Base-by-base conservation (phyloP, 345 rosid genomes). In the Garcia nutans region DNA sequence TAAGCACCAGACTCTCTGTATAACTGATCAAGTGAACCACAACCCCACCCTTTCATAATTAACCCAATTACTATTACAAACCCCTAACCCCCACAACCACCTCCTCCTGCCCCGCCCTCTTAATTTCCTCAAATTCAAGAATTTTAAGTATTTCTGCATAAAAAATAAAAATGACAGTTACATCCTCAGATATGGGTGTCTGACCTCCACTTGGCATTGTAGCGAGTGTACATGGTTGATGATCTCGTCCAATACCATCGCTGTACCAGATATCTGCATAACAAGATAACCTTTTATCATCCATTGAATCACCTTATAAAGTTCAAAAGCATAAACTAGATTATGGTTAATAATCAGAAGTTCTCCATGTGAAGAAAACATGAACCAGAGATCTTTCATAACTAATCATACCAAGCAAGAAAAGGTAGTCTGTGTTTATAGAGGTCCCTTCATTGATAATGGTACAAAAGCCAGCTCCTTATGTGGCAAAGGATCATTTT, bases 151-250 rank as follows among this genome's bases (percentile, higher is more conserved):
- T 67, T 68, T 17, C 11, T 12, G 37, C 2, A 22, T 41, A 52
- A 60, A 1, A 3, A 52, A 3, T 12, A 11, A 33, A 15, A n/a
- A 10, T 17, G 5, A 13, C 17, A 68, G 16, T 5, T 9, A 26
- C 5, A 33, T 33, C 55, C 10, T 42, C 31, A 69, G 70, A 63
- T 50, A 73, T 70, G 81, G 68, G 76, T 81, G 70, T 78, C 89
- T 88, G 70, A 92, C 99, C 99, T 96, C 99, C 81, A 96, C 99
- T 86, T 96, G 97, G 67, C 84, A 91, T 78, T 96, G 99, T 75
- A 96, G 82, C 26, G 87, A 91, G 76, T 93, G 98, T 54, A 96
- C 98, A 67, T 96, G 99, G 80, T 88, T 93, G 82, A 96, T 96
- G 75, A 96, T 96, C 80, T 96, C 97, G 85, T 93, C 99, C 71